These are phyloP conservation scores for Sarocladiaceae sp. DNA, from an alignment of 2,329 filamentous ascomycete species.

Conservation along the genomic window DNA sequence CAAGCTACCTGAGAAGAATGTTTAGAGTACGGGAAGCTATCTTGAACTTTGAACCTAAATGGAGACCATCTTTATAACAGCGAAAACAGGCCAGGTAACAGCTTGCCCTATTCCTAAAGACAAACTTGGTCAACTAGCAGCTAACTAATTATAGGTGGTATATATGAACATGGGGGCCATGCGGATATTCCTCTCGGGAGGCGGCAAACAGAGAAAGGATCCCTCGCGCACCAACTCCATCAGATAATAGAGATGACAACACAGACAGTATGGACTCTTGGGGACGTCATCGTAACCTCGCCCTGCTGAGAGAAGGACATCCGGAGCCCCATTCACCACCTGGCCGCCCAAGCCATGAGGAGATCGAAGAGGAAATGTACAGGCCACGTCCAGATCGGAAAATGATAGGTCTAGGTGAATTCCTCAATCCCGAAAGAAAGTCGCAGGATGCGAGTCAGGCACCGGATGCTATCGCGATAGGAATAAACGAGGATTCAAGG, in stretches of 20 bases:
- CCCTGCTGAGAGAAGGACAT: background rate
- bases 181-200: background rate
- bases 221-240: slow-evolving; percentile 1
- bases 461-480: background rate
- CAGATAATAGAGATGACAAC: background rate
- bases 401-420: background rate
- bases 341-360: background rate
- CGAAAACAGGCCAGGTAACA: background rate
- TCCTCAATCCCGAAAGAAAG: background rate
- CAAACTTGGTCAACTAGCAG: background rate
- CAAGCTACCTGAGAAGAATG: background rate
- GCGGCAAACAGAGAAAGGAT: background rate
- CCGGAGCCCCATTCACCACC: background rate
- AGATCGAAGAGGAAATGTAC: background rate
- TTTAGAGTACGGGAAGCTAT: background rate
- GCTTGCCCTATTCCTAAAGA: too few relatives aligned
- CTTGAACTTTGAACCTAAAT: background rate
- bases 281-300: background rate
- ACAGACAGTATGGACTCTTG: background rate
- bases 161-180: background rate
- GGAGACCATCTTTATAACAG: background rate
- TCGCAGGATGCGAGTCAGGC: background rate
- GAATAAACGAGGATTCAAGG: background rate
- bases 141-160: background rate
- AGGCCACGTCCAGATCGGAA: background rate